A percentile compares a stretch with the other conserved stretches of the same genome.
Evolutionary conservation across 768 basidiomycete genomes (phyloP).

Genomic region (Hypsizygus marmoreus): DNA sequence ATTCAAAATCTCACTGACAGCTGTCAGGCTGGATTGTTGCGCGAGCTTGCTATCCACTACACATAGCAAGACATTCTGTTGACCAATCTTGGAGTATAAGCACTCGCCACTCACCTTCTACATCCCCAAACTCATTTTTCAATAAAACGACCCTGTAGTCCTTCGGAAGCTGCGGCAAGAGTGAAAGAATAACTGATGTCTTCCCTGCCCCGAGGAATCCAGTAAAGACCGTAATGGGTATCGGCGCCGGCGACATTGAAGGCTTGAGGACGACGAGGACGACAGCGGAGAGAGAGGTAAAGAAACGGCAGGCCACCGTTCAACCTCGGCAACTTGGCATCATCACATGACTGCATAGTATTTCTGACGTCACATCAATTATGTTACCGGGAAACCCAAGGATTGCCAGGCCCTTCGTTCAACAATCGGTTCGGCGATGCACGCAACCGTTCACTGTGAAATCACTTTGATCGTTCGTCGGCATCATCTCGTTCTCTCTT

Average conservation of each 20-base stretch:
- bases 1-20: constrained; percentile 92
- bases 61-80: no score
- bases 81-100: neutral
- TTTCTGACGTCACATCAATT: no score
- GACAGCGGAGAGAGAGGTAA: no score
- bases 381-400: no score
- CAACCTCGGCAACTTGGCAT: no score
- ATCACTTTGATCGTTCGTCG: neutral
- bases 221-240: constrained; percentile 95
- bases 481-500: neutral
- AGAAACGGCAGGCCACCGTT: no score
- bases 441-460: neutral
- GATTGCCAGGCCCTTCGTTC: no score
- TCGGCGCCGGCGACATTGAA: constrained; percentile 31
- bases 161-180: constrained; percentile 78
- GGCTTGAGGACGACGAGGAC: neutral
- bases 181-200: constrained; percentile 78
- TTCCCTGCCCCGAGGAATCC: constrained; percentile 88
- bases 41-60: constrained; percentile 91
- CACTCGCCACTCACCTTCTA: constrained; percentile 80
- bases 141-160: constrained; percentile 89
- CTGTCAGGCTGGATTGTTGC: constrained; percentile 77
- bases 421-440: no score
- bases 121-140: constrained; percentile 97
- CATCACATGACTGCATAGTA: no score